Evolutionary conservation across 768 basidiomycete genomes (phyloP).

Genomic region (Boletellus emodensis): DNA sequence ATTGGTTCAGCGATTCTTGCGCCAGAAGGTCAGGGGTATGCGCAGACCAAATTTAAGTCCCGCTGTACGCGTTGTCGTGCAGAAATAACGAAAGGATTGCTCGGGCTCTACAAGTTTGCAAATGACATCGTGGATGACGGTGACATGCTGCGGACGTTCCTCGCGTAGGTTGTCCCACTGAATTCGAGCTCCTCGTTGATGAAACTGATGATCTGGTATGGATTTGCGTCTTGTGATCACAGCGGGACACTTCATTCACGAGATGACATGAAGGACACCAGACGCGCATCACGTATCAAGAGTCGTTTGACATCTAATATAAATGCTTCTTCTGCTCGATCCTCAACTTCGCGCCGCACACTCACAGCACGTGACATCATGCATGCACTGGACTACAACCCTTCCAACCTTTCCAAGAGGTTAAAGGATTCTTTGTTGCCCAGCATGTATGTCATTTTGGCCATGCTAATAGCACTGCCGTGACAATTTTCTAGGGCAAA

Average conservation of each 20-base stretch:
- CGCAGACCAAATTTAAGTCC: slow-evolving; percentile 38
- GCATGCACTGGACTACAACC: slow-evolving; percentile 5
- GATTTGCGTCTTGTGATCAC: background rate
- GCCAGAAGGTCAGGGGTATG: slow-evolving; percentile 40
- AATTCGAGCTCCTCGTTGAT: background rate
- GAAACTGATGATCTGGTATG: background rate
- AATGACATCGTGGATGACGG: slow-evolving; percentile 28
- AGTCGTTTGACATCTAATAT: background rate
- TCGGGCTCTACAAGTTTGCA: slow-evolving; percentile 39
- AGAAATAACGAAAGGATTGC: slow-evolving; percentile 36
- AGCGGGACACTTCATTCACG: slow-evolving; percentile 35
- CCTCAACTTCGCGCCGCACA: background rate
- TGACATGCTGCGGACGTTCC: slow-evolving; percentile 7
- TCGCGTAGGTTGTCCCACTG: slow-evolving; percentile 28
- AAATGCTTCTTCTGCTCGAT: background rate
- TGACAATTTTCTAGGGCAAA: slow-evolving; percentile 21
- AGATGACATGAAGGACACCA: slow-evolving; percentile 11
- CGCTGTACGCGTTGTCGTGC: slow-evolving; percentile 35
- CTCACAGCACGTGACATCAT: slow-evolving; percentile 2
- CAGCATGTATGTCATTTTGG: slow-evolving; percentile 18
- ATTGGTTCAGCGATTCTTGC: slow-evolving; percentile 36
- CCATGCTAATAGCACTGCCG: no score
- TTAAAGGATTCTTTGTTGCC: slow-evolving; percentile 5
- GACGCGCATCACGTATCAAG: slow-evolving; percentile 25
- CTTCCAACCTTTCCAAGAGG: slow-evolving; percentile 2